Conservation (phyloP, 1,139 yeast genomes). For the Candida sp. region DNA sequence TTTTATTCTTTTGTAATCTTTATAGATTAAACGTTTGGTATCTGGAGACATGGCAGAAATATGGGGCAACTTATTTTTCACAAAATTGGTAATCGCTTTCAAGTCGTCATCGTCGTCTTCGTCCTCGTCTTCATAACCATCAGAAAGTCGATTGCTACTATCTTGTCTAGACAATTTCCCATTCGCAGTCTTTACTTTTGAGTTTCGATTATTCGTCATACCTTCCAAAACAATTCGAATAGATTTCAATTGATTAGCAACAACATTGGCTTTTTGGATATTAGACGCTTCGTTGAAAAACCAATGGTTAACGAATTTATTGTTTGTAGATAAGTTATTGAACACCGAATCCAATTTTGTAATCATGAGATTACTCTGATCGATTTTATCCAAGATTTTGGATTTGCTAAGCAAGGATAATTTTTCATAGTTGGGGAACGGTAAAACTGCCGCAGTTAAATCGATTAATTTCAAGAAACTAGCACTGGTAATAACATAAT, state of each 20-base stretch:
- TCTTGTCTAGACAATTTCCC: slow-evolving; percentile 4
- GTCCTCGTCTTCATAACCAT: slow-evolving; percentile 23
- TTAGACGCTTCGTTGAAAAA: slow-evolving; percentile 48
- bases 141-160: slow-evolving; percentile 7
- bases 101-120: slow-evolving; percentile 48
- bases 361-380: slow-evolving; percentile 28
- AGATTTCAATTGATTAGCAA: slow-evolving; percentile 58
- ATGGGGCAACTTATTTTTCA: slow-evolving; percentile 43
- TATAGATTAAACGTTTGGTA: slow-evolving; percentile 55
- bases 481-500: slow-evolving; percentile 20
- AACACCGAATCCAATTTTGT: slow-evolving; percentile 33
- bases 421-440: slow-evolving; percentile 51
- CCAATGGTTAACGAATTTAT: slow-evolving; percentile 39
- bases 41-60: slow-evolving; percentile 39
- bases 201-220: slow-evolving; percentile 28
- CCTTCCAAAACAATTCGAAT: slow-evolving; percentile 55
- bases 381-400: slow-evolving; percentile 30
- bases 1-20: slow-evolving; percentile 62
- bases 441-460: slow-evolving; percentile 55
- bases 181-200: slow-evolving; percentile 4
- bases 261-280: slow-evolving; percentile 54
- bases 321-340: slow-evolving; percentile 28
- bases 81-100: slow-evolving; percentile 40
- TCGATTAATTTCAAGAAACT: slow-evolving; percentile 46
- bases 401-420: slow-evolving; percentile 34